Evolutionary conservation across 257 asterid genomes (phyloP).

Genomic region (Coffea eugenioides): DNA sequence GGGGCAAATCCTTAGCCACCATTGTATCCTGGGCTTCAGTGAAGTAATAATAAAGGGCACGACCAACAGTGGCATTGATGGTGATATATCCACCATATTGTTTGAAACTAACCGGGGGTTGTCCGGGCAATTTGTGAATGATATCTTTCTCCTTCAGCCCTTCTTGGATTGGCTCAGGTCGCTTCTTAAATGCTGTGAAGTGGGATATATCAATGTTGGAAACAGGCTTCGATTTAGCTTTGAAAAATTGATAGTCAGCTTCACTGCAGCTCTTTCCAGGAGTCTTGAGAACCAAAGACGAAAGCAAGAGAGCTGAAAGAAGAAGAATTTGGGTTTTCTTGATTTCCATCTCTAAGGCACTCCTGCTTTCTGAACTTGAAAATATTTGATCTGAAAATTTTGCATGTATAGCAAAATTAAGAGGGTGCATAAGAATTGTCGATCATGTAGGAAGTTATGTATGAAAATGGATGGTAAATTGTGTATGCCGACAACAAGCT

Average conservation of each 20-base stretch:
- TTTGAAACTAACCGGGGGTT: conserved; percentile 54
- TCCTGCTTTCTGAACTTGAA: background rate
- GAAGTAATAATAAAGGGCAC: conserved; percentile 68
- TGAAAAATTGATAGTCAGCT: conserved; percentile 39
- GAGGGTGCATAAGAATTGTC: background rate
- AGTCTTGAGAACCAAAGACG: background rate
- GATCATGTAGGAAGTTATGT: too few species aligned
- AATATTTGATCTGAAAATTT: too few species aligned
- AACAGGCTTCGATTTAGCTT: conserved; percentile 29
- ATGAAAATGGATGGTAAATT: too few species aligned
- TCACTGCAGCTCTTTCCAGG: conserved; percentile 31
- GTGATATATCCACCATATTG: conserved; percentile 75
- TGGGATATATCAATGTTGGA: conserved; percentile 37
- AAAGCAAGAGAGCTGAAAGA: conserved; percentile 23
- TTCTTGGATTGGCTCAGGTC: conserved; percentile 14
- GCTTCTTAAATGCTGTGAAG: conserved; percentile 28
- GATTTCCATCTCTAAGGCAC: conserved; percentile 18
- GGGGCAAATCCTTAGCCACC: conserved; percentile 48
- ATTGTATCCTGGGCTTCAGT: conserved; percentile 46
- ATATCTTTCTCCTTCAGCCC: conserved; percentile 55
- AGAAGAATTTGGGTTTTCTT: conserved; percentile 12
- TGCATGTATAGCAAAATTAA: background rate
- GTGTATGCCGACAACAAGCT: too few species aligned
- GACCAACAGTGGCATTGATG: conserved; percentile 51
- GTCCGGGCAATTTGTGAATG: conserved; percentile 56